phyloP scores from a whole-genome alignment of 106 monocot species.

The Dioscorea zingiberensis region DNA sequence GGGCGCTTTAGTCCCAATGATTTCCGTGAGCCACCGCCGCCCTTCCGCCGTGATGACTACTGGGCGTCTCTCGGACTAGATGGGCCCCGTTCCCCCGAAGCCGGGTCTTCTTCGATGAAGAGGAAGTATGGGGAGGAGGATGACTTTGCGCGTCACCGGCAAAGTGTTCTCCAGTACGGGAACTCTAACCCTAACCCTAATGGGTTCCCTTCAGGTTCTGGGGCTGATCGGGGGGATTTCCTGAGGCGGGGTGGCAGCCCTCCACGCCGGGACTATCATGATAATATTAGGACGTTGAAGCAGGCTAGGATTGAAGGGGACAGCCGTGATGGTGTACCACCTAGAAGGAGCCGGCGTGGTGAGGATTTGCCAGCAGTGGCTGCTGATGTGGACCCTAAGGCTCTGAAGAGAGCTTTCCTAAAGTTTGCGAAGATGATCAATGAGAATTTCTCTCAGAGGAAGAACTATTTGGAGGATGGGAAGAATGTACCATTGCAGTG shows the following conservation, averaged over 20 bases:
- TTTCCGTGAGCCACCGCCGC: constrained; percentile 18
- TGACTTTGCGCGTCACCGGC: constrained; percentile 46
- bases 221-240: constrained; percentile 1
- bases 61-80: constrained; percentile 23
- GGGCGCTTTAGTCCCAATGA: constrained; percentile 21
- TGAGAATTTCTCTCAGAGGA: constrained; percentile 41
- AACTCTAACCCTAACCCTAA: constrained; percentile 19
- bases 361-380: constrained; percentile 1
- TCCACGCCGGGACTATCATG: background rate
- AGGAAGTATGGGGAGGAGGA: constrained; percentile 54
- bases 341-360: constrained; percentile 11
- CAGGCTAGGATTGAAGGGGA: constrained; percentile 41
- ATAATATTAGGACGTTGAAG: constrained; percentile 36
- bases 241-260: constrained; percentile 14
- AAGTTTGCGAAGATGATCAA: constrained; percentile 64
- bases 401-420: constrained; percentile 69
- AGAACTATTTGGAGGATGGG: constrained; percentile 60
- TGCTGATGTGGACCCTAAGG: constrained; percentile 46
- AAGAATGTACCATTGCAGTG: constrained; percentile 54
- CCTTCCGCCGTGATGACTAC: constrained; percentile 21
- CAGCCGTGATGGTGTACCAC: constrained; percentile 13
- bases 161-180: constrained; percentile 35
- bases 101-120: constrained; percentile 25
- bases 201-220: background rate
- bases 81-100: constrained; percentile 6